Conservation (phyloP, 345 rosid genomes). For the Citrus medica region DNA sequence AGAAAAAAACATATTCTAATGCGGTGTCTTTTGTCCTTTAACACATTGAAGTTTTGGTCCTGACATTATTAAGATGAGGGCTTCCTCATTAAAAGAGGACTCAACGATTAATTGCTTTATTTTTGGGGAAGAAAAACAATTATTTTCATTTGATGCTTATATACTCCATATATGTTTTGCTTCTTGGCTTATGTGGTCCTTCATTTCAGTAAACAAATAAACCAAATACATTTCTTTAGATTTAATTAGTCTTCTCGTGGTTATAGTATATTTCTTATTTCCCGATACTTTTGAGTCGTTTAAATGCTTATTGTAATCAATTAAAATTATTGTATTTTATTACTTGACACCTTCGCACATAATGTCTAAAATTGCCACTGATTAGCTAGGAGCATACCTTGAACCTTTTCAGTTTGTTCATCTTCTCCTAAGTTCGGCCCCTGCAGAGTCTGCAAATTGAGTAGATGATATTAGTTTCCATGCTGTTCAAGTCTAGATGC, state of each 20-base stretch:
- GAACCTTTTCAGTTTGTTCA: slow-evolving; percentile 25
- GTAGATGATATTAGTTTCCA: slow-evolving; percentile 13
- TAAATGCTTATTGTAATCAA: not conserved
- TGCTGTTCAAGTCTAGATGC: slow-evolving; percentile 2
- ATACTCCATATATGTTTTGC: not conserved
- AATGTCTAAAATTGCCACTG: not conserved
- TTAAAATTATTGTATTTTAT: not conserved
- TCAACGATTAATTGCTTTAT: no score
- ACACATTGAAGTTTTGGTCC: no score
- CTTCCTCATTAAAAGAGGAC: no score
- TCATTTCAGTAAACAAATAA: not conserved
- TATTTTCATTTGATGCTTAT: not conserved
- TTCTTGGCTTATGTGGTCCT: not conserved
- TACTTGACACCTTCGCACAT: not conserved
- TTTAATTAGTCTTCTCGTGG: not conserved
- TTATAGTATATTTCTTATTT: not conserved
- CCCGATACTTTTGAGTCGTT: not conserved
- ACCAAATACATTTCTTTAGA: not conserved
- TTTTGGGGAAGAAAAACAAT: not conserved
- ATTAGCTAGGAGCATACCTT: slow-evolving; percentile 34
- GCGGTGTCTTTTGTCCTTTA: no score
- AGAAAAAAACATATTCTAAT: no score
- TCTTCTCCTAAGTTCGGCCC: slow-evolving; percentile 36
- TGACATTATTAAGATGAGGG: no score
- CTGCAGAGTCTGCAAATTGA: slow-evolving; percentile 53